Evolutionary conservation across 805 yeast species (phyloP).

Genomic region (Wickerhamiella siamensis): DNA sequence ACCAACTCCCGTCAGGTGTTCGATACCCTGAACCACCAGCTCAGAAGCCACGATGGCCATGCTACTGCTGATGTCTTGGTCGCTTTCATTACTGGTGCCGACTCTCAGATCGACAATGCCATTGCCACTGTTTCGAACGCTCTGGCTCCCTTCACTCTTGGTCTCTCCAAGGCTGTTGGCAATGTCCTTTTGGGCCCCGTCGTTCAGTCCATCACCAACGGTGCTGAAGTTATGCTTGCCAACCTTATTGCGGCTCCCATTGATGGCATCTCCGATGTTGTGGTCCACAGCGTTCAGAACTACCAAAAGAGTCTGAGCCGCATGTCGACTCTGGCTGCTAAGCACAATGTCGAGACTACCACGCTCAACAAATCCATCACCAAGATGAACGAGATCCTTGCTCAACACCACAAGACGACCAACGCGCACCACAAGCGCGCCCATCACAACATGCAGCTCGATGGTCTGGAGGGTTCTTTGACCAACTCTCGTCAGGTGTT

Average conservation of each 20-base stretch:
- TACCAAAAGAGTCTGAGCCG: slow-evolving; percentile 13
- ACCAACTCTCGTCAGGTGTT: slow-evolving; percentile 14
- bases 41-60: slow-evolving; percentile 7
- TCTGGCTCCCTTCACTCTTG: slow-evolving; percentile 13
- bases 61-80: slow-evolving; percentile 10
- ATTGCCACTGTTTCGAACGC: slow-evolving; percentile 13
- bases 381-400: too few species aligned
- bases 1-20: slow-evolving; percentile 14
- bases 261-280: slow-evolving; percentile 10
- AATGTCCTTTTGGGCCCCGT: slow-evolving; percentile 20
- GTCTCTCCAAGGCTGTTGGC: slow-evolving; percentile 12
- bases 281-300: slow-evolving; percentile 18
- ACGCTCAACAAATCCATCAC: neutral
- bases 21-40: slow-evolving; percentile 8
- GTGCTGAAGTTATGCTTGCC: slow-evolving; percentile 21
- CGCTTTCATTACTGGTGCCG: slow-evolving; percentile 23
- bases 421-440: too few species aligned
- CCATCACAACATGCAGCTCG: neutral
- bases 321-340: slow-evolving; percentile 15
- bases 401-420: too few species aligned
- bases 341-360: slow-evolving; percentile 9
- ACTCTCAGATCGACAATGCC: slow-evolving; percentile 23
- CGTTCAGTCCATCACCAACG: slow-evolving; percentile 23
- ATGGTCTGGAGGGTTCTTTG: slow-evolving; percentile 12
- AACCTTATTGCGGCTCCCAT: slow-evolving; percentile 8